Conservation (phyloP, 1,284 basidiomycete genomes). For the Neonothopanus nambi region DNA sequence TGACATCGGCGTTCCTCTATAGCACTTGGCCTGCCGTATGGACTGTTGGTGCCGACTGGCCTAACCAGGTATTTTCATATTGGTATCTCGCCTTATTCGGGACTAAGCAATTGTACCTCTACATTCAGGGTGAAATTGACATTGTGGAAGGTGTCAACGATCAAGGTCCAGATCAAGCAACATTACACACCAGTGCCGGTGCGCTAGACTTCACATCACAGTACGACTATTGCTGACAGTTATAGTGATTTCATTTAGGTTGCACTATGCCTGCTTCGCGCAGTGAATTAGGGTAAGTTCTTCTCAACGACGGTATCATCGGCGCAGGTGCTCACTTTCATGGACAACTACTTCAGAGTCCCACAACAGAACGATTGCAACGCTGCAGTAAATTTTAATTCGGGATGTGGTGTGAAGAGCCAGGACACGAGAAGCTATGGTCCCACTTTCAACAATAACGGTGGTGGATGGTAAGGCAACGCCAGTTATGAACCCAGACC, state of each 20-base stretch:
- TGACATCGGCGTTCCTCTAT: constrained; percentile 2
- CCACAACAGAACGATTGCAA: constrained; percentile 51
- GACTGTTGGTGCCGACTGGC: constrained; percentile 51
- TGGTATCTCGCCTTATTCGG: neutral
- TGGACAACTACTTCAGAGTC: constrained; percentile 32
- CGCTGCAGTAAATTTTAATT: constrained; percentile 52
- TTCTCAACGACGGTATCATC: neutral
- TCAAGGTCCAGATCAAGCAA: constrained; percentile 52
- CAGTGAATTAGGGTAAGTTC: constrained; percentile 49
- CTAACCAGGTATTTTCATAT: constrained; percentile 35
- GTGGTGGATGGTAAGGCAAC: constrained; percentile 56
- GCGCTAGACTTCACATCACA: constrained; percentile 20
- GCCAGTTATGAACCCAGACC: neutral
- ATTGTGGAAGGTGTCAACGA: constrained; percentile 72
- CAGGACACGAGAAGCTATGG: constrained; percentile 53
- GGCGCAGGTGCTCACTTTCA: neutral
- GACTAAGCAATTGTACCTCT: no score
- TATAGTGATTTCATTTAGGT: constrained; percentile 29
- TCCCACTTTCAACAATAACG: constrained; percentile 55
- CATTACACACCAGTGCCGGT: constrained; percentile 62
- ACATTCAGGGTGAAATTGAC: constrained; percentile 60
- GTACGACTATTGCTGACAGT: constrained; percentile 7
- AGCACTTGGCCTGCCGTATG: constrained; percentile 57
- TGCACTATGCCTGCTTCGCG: constrained; percentile 60
- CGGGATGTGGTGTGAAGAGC: constrained; percentile 64